phyloP scores from a whole-genome alignment of 1,284 basidiomycete genomes.

The Pisolithus thermaeus region DNA sequence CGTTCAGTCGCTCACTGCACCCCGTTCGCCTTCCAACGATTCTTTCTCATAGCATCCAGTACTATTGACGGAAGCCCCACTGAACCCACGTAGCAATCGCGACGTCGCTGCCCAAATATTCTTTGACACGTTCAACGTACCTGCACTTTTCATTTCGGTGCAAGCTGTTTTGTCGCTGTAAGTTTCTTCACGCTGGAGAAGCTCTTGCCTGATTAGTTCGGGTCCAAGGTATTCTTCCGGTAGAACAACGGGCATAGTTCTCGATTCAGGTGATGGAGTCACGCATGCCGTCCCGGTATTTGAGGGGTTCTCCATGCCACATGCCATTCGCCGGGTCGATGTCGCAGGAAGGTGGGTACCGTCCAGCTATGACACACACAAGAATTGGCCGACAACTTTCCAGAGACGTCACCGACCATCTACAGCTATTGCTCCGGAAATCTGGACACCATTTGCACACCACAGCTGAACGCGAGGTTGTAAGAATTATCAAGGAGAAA shows the following conservation, averaged over 20 bases:
- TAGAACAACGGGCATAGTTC: slow-evolving; percentile 97
- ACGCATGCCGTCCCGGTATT: slow-evolving; percentile 99
- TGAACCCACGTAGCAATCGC: slow-evolving; percentile 92
- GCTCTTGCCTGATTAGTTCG: slow-evolving; percentile 10
- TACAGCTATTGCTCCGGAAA: slow-evolving; percentile 92
- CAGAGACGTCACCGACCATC: slow-evolving; percentile 94
- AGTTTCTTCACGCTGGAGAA: slow-evolving; percentile 25
- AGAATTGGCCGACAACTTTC: slow-evolving; percentile 8
- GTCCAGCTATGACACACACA: slow-evolving; percentile 5
- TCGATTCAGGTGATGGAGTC: slow-evolving; percentile 98
- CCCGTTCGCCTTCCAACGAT: slow-evolving; percentile 9
- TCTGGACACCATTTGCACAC: slow-evolving; percentile 94
- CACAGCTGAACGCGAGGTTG: slow-evolving; percentile 95
- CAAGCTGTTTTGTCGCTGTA: slow-evolving; percentile 96
- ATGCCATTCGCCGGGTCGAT: slow-evolving; percentile 94
- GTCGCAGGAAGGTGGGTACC: slow-evolving; percentile 80
- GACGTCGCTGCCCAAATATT: slow-evolving; percentile 97
- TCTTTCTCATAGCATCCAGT: slow-evolving; percentile 79
- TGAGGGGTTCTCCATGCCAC: slow-evolving; percentile 98
- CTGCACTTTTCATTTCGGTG: slow-evolving; percentile 93
- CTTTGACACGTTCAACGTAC: slow-evolving; percentile 99
- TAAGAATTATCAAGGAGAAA: slow-evolving; percentile 97
- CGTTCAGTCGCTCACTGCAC: slow-evolving; percentile 16
- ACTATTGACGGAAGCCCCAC: slow-evolving; percentile 87
- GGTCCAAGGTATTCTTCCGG: slow-evolving; percentile 88